phyloP scores from a whole-genome alignment of 345 rosid genomes.

The Dimocarpus longan region DNA sequence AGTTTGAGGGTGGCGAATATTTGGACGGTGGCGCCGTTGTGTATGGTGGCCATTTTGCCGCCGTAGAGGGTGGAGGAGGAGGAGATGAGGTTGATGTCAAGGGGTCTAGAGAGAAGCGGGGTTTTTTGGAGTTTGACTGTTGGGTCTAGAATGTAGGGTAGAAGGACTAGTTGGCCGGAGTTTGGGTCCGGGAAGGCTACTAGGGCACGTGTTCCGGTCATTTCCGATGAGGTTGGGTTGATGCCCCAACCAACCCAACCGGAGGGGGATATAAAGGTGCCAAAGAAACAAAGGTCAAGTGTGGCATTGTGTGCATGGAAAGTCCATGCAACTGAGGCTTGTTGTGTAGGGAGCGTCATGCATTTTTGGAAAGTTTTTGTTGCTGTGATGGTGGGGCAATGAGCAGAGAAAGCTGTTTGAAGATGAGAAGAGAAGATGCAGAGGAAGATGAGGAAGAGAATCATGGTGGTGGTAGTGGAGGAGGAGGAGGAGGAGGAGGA shows the following conservation, averaged over 20 bases:
- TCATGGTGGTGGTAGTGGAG: constrained; percentile 14
- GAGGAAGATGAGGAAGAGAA: constrained; percentile 26
- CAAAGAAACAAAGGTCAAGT: constrained; percentile 83
- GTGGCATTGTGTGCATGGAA: constrained; percentile 79
- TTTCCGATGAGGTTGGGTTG: constrained; percentile 70
- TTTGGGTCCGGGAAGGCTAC: constrained; percentile 91
- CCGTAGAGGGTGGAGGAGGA: constrained; percentile 86
- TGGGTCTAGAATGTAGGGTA: constrained; percentile 80
- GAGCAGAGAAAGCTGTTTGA: constrained; percentile 43
- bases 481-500: not conserved
- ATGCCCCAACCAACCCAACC: constrained; percentile 98
- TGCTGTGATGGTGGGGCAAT: constrained; percentile 60
- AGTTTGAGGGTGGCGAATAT: constrained; percentile 73
- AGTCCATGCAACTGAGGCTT: constrained; percentile 94
- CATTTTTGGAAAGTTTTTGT: constrained; percentile 72
- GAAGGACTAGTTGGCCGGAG: constrained; percentile 74
- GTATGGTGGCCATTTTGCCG: constrained; percentile 87
- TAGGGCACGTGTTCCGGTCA: constrained; percentile 85
- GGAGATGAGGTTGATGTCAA: constrained; percentile 68
- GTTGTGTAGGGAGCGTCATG: constrained; percentile 82
- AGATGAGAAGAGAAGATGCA: constrained; percentile 33
- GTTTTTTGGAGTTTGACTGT: constrained; percentile 80
- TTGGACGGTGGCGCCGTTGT: constrained; percentile 76
- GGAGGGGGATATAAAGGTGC: constrained; percentile 92
- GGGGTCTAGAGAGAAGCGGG: constrained; percentile 81